Percentiles rank a stretch among this genome's conserved stretches.
Conservation (phyloP, 2,329 filamentous ascomycete genomes). For the Ophiognomonia clavigignenti-juglandacearum region DNA sequence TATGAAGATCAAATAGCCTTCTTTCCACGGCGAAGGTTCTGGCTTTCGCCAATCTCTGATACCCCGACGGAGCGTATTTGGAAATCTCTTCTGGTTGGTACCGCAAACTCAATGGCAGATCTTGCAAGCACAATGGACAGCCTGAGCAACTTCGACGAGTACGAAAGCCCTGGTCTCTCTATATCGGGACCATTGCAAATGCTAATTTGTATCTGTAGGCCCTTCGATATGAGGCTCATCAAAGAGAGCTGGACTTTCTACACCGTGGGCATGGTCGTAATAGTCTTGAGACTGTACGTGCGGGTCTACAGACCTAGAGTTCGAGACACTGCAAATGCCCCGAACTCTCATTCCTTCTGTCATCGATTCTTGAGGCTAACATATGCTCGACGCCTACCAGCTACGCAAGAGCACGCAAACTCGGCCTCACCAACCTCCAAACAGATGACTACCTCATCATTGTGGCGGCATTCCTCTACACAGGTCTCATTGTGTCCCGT, state of each 20-base stretch:
- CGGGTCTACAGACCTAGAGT: too few relatives aligned
- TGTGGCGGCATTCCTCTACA: slow-evolving; percentile 25
- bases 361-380: background rate
- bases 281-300: slow-evolving; percentile 3
- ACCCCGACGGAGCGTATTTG: too few relatives aligned
- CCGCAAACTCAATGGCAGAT: too few relatives aligned
- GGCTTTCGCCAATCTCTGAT: too few relatives aligned
- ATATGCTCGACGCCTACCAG: background rate
- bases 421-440: background rate
- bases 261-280: slow-evolving; percentile 1
- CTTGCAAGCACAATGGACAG: too few relatives aligned
- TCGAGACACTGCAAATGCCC: background rate
- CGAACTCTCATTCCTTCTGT: background rate
- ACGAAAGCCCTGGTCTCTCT: too few relatives aligned
- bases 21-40: too few relatives aligned
- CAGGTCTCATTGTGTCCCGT: slow-evolving; percentile 31
- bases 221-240: slow-evolving; percentile 2
- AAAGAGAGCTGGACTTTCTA: slow-evolving; percentile 9
- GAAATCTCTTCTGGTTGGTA: too few relatives aligned
- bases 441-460: slow-evolving; percentile 5
- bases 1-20: too few relatives aligned
- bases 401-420: background rate
- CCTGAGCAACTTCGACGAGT: too few relatives aligned
- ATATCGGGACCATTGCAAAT: too few relatives aligned
- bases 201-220: too few relatives aligned